Percentiles rank a stretch among this genome's conserved stretches.
These are phyloP conservation scores for Avena eriantha DNA, from an alignment of 176 grass and related monocot species.

Conservation along the genomic window DNA sequence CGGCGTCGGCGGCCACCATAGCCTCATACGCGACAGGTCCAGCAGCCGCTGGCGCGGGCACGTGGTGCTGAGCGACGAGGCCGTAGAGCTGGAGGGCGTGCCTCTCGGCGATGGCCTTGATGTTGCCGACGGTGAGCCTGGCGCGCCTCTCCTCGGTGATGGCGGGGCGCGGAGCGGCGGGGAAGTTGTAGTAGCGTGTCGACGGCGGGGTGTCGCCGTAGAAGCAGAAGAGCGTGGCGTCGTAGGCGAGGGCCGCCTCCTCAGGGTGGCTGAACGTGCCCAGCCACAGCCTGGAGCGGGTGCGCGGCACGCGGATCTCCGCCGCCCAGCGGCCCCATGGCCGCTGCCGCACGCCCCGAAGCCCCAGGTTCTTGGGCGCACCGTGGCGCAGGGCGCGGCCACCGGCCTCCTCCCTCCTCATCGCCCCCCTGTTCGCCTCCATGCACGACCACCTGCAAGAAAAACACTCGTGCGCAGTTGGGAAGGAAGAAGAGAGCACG, in stretches of 20 bases:
- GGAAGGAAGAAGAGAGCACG: not conserved
- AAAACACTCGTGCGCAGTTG: not conserved
- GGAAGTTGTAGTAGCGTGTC: conserved; percentile 44
- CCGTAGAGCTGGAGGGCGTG: not conserved
- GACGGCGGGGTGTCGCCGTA: conserved; percentile 9
- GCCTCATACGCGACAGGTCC: not conserved
- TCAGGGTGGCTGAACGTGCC: conserved; percentile 18
- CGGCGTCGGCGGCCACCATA: not conserved
- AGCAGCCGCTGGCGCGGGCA: not conserved
- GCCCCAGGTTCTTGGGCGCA: conserved; percentile 17
- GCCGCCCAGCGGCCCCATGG: conserved; percentile 38
- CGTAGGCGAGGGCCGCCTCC: conserved; percentile 52
- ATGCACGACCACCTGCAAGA: conserved; percentile 12
- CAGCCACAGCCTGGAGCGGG: conserved; percentile 37
- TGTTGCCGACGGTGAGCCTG: not conserved
- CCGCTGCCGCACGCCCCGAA: conserved; percentile 37
- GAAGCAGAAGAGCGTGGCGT: conserved; percentile 48
- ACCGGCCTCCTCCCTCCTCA: not conserved
- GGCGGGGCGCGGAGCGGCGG: conserved; percentile 18
- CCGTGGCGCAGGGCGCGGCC: too few species aligned
- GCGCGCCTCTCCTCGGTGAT: not conserved
- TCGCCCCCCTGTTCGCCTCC: not conserved
- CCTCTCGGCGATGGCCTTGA: conserved; percentile 44
- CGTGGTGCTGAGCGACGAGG: not conserved
- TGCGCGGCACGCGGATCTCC: conserved; percentile 50